phyloP scores from a whole-genome alignment of 257 asterid species.

The Paraleonurus japonicus region DNA sequence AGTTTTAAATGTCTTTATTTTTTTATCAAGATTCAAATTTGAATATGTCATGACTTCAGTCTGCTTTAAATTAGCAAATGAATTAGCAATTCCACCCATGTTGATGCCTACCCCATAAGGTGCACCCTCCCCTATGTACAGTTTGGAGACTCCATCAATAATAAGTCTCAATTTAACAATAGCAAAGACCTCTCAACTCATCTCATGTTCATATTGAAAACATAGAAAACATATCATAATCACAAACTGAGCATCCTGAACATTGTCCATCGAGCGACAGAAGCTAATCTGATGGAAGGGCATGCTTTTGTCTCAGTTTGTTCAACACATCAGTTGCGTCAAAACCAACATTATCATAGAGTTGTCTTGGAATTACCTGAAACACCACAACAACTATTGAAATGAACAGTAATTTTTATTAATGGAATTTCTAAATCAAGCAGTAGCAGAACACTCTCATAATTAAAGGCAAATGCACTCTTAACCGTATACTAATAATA shows the following conservation, averaged over 20 bases:
- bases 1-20: no score
- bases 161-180: neutral
- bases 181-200: neutral
- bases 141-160: constrained; percentile 7
- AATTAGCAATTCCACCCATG: constrained; percentile 64
- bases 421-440: neutral
- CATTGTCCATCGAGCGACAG: no score
- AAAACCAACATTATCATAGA: constrained; percentile 56
- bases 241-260: no score
- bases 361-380: constrained; percentile 50
- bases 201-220: neutral
- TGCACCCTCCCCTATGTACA: no score
- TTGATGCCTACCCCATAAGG: no score
- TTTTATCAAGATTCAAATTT: no score
- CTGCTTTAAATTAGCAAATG: constrained; percentile 75
- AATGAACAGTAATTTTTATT: neutral
- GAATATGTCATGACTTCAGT: no score
- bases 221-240: no score
- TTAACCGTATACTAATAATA: no score
- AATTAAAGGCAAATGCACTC: neutral
- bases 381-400: neutral
- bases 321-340: constrained; percentile 96
- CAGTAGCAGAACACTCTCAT: neutral
- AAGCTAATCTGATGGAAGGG: constrained; percentile 78
- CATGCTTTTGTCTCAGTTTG: constrained; percentile 93